These are phyloP conservation scores for Musa schizocarpa DNA, from an alignment of 176 grass and related monocot genomes.

Conservation along the genomic window DNA sequence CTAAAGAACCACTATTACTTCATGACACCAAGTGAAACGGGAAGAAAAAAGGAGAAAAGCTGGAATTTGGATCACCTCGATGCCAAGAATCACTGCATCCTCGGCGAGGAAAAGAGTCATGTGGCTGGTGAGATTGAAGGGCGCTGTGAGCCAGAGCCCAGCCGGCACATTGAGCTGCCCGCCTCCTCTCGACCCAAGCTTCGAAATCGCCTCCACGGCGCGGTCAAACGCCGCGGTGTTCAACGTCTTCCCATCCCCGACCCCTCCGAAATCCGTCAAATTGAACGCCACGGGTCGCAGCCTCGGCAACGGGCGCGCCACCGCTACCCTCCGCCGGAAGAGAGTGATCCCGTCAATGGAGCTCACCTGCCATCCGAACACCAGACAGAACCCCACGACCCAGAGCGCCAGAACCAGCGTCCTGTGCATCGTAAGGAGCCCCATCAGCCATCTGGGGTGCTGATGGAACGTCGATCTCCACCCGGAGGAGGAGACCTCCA, in stretches of 20 bases:
- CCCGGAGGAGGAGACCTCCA: background rate
- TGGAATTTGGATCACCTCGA: background rate
- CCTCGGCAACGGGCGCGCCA: background rate
- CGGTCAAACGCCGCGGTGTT: conserved; percentile 8
- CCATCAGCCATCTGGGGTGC: background rate
- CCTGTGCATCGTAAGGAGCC: background rate
- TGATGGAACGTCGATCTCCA: background rate
- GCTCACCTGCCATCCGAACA: conserved; percentile 7
- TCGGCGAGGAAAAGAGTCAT: conserved; percentile 83
- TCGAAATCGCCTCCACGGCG: conserved; percentile 9
- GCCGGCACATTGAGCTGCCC: conserved; percentile 61
- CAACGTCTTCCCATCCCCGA: conserved; percentile 8
- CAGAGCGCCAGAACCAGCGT: conserved; percentile 4
- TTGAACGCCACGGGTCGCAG: conserved; percentile 9
- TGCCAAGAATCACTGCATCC: conserved; percentile 43
- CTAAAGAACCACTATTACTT: background rate
- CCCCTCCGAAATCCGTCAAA: conserved; percentile 11
- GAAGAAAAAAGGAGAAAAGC: background rate
- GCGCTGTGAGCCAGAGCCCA: conserved; percentile 69
- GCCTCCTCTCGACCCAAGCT: conserved; percentile 24
- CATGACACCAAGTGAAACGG: background rate
- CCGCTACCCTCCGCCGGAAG: background rate
- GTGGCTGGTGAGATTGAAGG: conserved; percentile 74
- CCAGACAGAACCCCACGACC: conserved; percentile 5
- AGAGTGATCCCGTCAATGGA: background rate